Percentiles rank a stretch among this genome's conserved stretches.
phyloP scores from a whole-genome alignment of 768 basidiomycete genomes.

The Leccinellum albellum region DNA sequence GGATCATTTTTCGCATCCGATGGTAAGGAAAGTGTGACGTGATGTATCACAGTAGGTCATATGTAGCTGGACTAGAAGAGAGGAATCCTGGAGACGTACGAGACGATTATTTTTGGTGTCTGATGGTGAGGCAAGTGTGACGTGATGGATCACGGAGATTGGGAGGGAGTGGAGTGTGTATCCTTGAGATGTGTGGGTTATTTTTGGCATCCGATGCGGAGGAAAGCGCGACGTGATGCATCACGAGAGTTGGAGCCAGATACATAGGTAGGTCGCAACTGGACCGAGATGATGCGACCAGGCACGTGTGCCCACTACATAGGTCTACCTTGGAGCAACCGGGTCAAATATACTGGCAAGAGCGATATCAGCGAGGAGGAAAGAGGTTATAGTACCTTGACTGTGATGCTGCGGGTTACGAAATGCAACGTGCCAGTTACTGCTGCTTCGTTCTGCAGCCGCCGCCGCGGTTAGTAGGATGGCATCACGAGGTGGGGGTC shows the following conservation, averaged over 20 bases:
- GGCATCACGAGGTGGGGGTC: no score
- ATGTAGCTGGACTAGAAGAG: no score
- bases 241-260: neutral
- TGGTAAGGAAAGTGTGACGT: no score
- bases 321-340: neutral
- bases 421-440: no score
- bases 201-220: neutral
- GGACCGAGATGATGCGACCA: neutral
- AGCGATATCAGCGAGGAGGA: neutral
- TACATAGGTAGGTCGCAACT: neutral
- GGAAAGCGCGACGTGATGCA: neutral
- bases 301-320: neutral
- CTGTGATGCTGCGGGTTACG: no score
- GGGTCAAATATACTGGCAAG: neutral
- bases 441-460: no score
- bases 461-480: no score
- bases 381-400: neutral
- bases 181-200: neutral
- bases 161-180: no score
- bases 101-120: neutral
- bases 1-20: no score
- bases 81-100: no score
- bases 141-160: neutral
- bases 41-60: no score
- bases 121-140: neutral